Evolutionary conservation across 2,329 filamentous ascomycete species (phyloP).

Genomic region (Xylariales sp.): DNA sequence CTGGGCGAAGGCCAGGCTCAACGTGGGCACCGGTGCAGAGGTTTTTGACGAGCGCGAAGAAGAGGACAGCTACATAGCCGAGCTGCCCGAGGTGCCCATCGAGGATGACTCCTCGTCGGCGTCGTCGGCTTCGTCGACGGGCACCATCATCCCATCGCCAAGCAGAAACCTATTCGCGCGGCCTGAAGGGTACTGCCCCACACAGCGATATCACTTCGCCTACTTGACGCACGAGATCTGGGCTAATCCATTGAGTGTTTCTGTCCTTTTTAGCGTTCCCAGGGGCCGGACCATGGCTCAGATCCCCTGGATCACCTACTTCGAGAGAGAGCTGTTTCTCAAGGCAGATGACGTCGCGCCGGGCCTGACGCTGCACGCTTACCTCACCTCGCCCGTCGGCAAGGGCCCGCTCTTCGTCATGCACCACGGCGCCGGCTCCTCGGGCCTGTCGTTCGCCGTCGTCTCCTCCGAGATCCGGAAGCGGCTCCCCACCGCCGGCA

Average conservation of each 20-base stretch:
- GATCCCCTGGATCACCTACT: constrained; percentile 85
- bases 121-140: constrained; percentile 87
- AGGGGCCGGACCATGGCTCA: constrained; percentile 56
- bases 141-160: constrained; percentile 80
- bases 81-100: constrained; percentile 38
- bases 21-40: constrained; percentile 39
- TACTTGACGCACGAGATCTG: constrained; percentile 8
- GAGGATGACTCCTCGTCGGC: constrained; percentile 70
- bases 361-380: constrained; percentile 71
- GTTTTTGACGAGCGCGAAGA: constrained; percentile 46
- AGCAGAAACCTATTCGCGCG: constrained; percentile 70
- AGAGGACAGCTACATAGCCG: constrained; percentile 31
- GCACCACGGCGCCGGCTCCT: constrained; percentile 93
- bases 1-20: constrained; percentile 73
- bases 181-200: constrained; percentile 55
- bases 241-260: no score
- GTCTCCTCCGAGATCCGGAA: constrained; percentile 74
- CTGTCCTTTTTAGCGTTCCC: no score
- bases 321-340: constrained; percentile 81
- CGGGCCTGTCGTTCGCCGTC: constrained; percentile 85
- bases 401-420: constrained; percentile 82
- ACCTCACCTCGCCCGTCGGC: constrained; percentile 75
- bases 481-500: constrained; percentile 71
- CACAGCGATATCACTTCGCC: background rate
- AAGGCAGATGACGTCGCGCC: constrained; percentile 35